Conservation (phyloP, 139 green algal species). For the Monoraphidium neglectum region DNA sequence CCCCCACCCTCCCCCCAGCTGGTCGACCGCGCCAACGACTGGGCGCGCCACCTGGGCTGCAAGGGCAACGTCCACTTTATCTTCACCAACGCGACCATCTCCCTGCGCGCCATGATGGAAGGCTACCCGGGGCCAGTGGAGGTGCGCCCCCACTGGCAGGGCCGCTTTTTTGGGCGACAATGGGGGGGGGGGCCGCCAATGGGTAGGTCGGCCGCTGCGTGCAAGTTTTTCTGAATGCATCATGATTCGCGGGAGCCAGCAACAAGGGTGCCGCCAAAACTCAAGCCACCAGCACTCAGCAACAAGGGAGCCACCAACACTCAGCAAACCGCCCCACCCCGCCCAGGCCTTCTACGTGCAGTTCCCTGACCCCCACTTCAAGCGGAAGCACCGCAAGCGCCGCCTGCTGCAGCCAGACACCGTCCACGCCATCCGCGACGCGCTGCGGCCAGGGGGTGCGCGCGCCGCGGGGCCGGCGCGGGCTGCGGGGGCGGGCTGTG, state of each 20-base stretch:
- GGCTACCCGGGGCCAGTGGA: conserved; percentile 71
- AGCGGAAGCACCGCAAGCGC: conserved; percentile 84
- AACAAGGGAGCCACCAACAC: conserved; percentile 32
- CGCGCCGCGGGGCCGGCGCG: background rate
- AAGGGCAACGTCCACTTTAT: conserved; percentile 60
- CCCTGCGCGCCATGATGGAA: conserved; percentile 56
- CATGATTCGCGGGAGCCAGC: too few species aligned
- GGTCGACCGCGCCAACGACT: conserved; percentile 76
- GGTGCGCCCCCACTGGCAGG: too few species aligned
- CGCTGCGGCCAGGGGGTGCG: conserved; percentile 38
- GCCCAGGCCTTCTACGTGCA: conserved; percentile 53
- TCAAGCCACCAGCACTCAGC: too few species aligned
- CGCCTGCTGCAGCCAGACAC: conserved; percentile 79
- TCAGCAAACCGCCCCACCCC: background rate
- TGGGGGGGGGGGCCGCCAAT: too few species aligned
- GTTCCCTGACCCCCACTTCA: conserved; percentile 94
- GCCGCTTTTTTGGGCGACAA: too few species aligned
- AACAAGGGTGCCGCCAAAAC: too few species aligned
- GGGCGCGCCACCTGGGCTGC: conserved; percentile 56
- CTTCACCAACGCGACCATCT: conserved; percentile 82
- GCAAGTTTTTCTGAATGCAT: too few species aligned
- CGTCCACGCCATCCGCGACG: conserved; percentile 33
- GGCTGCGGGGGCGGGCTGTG: too few species aligned
- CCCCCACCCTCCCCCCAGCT: conserved; percentile 39
- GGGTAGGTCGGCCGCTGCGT: too few species aligned